Evolutionary conservation across 2,329 filamentous ascomycete genomes (phyloP).

Genomic region (Raffaelea arxii): DNA sequence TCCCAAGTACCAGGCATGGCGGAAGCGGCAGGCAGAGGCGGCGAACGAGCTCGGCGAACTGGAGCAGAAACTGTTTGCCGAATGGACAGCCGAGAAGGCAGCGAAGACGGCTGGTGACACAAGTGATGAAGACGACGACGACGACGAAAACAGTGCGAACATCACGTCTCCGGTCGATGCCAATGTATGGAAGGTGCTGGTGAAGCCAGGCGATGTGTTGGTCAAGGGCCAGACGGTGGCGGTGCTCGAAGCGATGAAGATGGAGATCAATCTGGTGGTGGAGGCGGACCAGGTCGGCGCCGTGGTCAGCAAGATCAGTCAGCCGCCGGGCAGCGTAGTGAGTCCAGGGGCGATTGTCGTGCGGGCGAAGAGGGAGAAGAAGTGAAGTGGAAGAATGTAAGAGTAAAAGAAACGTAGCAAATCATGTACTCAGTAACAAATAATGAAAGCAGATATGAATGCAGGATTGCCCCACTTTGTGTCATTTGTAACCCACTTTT

Average conservation of each 20-base stretch:
- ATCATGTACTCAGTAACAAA: too few relatives aligned
- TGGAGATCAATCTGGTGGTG: constrained; percentile 34
- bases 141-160: neutral
- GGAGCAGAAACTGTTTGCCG: neutral
- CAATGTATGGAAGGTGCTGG: constrained; percentile 43
- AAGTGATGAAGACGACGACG: neutral
- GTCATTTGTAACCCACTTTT: too few relatives aligned
- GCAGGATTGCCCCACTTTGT: too few relatives aligned
- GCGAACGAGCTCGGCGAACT: neutral
- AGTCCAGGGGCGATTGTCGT: neutral
- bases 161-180: constrained; percentile 28
- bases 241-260: constrained; percentile 48
- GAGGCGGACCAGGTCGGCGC: neutral
- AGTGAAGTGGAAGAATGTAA: too few relatives aligned
- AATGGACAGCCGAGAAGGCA: neutral
- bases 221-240: constrained; percentile 20
- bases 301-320: neutral
- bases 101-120: neutral
- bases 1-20: neutral
- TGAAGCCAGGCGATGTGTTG: constrained; percentile 24
- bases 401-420: too few relatives aligned
- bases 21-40: neutral
- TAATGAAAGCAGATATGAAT: too few relatives aligned
- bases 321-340: neutral
- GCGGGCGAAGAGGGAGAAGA: neutral